phyloP scores from a whole-genome alignment of 2,329 filamentous ascomycete genomes.

The Nigrograna mackinnonii region DNA sequence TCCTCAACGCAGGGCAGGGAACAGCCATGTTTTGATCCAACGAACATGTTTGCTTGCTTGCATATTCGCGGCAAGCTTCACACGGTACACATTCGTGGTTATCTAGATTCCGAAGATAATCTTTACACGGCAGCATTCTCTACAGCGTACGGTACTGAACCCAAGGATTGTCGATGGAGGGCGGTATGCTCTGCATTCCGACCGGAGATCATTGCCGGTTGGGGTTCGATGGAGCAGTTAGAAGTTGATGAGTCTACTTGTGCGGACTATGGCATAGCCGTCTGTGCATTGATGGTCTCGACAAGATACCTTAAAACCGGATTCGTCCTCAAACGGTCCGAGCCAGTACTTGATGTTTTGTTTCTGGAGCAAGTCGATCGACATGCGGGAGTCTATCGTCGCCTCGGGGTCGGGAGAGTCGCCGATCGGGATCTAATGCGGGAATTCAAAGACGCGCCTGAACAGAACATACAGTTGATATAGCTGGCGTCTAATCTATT shows the following conservation, averaged over 20 bases:
- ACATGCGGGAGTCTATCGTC: background rate
- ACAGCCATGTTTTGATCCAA: background rate
- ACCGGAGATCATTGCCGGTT: slow-evolving; percentile 5
- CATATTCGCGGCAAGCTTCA: slow-evolving; percentile 4
- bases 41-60: slow-evolving; percentile 5
- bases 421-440: background rate
- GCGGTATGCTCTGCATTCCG: slow-evolving; percentile 3
- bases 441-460: background rate
- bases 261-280: slow-evolving; percentile 1
- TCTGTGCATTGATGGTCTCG: background rate
- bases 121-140: slow-evolving; percentile 4
- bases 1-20: background rate
- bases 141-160: background rate
- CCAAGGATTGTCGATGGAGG: slow-evolving; percentile 1
- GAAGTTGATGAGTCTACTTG: background rate
- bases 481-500: too few species aligned
- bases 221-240: slow-evolving; percentile 4
- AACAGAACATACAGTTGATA: background rate
- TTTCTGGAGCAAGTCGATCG: background rate
- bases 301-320: background rate
- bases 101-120: slow-evolving; percentile 5
- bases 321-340: background rate
- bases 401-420: background rate
- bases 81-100: slow-evolving; percentile 5
- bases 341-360: background rate